Base-by-base conservation (phyloP, 345 rosid species). In the Eucalyptus caleyi region DNA sequence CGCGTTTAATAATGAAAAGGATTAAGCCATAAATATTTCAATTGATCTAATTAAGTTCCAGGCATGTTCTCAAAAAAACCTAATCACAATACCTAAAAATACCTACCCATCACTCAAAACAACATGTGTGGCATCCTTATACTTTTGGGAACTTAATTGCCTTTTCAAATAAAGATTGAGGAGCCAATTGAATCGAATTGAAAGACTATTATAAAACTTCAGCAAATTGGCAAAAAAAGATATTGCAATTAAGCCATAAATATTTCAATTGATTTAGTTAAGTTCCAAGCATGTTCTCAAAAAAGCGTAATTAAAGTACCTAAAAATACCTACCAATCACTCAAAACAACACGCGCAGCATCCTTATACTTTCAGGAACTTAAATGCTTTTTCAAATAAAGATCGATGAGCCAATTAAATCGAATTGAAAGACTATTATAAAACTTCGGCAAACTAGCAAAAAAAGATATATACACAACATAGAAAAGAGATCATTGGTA, bases 401-500 rank as follows among this genome's bases (percentile, higher is more conserved):
- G 15, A 6, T 60, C 5, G 32, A 60, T 2, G 32, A 60, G 16
- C 27, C 16, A 27, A 60, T 60, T 11, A 8, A 60, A 60, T 60
- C 8, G 27, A 60, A 60, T 60, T 13, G 32, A 60, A 26, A 60
- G 67, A 27, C 69, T 30, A 60, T 27, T 13, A 53, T 53, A 60
- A 14, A 60, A 60, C n/a, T 27, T 60, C 32, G 4, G 4, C 69
- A 62, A 56, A 56, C 5, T 24, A 14, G 3, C 30, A 23, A 56
- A 23, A 45, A 56, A 9, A 24, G 27, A 24, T 56, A 56, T 56
- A 56, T 6, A 24, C 30, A 9, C 6, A 10, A 2, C 13, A 56
- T 56, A 56, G 2, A 24, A 54, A 56, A 56, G 30, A 56, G 30
- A 24, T 56, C 0, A 0, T 56, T 1, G 0, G 2, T 19, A 7